phyloP scores from a whole-genome alignment of 2,329 filamentous ascomycete genomes.

The Nemania sp. region DNA sequence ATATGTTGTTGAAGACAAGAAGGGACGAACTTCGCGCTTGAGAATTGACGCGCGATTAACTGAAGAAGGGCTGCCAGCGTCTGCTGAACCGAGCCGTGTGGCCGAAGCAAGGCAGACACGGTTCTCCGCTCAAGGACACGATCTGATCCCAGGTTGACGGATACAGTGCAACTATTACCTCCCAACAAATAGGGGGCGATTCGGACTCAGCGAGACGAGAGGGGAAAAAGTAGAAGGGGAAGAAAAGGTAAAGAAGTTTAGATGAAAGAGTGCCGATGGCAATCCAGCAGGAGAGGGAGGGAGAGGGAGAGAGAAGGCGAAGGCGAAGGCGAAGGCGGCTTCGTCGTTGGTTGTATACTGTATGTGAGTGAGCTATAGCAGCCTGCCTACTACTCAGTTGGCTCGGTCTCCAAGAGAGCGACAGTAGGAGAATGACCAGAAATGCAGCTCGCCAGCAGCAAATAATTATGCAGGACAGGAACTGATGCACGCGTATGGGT shows the following conservation, averaged over 20 bases:
- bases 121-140: conserved; percentile 25
- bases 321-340: neutral
- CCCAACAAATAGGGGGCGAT: conserved; percentile 6
- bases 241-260: neutral
- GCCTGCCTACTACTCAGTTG: neutral
- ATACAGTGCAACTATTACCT: conserved; percentile 2
- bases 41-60: conserved; percentile 52
- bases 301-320: neutral
- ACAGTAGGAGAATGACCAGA: conserved; percentile 31
- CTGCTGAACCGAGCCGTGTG: conserved; percentile 42
- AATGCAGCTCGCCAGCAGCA: conserved; percentile 29
- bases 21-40: conserved; percentile 43
- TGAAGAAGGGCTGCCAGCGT: conserved; percentile 42
- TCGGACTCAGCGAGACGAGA: conserved; percentile 6
- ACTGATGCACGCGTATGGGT: conserved; percentile 35
- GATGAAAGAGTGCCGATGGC: conserved; percentile 7
- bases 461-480: conserved; percentile 31
- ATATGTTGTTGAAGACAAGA: conserved; percentile 19
- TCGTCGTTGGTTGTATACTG: neutral
- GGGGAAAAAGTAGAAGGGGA: neutral
- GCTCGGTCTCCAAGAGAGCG: conserved; percentile 19
- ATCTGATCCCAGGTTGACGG: conserved; percentile 2
- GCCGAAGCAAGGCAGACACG: conserved; percentile 23
- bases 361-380: neutral
- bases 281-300: too few relatives aligned